Evolutionary conservation across 805 yeast species (phyloP).

Genomic region (Metschnikowia cubensis): DNA sequence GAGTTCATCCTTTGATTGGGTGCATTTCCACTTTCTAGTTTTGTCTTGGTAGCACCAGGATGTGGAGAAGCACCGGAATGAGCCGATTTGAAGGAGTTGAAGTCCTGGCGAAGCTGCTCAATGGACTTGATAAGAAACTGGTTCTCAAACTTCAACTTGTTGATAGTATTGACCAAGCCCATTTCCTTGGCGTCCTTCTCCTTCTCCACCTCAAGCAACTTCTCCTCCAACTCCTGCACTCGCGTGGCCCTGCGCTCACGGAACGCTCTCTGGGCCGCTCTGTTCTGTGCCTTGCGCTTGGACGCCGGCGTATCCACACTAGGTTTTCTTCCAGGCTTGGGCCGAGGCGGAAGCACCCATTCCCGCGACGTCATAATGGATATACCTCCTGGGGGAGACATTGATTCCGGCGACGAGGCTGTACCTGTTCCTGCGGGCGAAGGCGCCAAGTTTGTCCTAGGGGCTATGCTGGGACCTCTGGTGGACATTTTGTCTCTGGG

Average conservation of each 20-base stretch:
- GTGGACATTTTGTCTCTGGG: slow-evolving; percentile 7
- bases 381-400: slow-evolving; percentile 14
- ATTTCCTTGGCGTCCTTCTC: slow-evolving; percentile 61
- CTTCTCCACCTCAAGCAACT: slow-evolving; percentile 61
- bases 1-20: neutral
- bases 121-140: slow-evolving; percentile 38
- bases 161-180: slow-evolving; percentile 49
- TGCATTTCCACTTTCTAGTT: neutral
- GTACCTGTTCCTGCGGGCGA: slow-evolving; percentile 15
- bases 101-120: slow-evolving; percentile 39
- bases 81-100: slow-evolving; percentile 17
- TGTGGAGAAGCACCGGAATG: slow-evolving; percentile 7
- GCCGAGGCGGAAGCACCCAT: slow-evolving; percentile 61
- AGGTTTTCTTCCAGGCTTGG: slow-evolving; percentile 60
- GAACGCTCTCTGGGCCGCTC: slow-evolving; percentile 93
- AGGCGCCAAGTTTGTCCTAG: slow-evolving; percentile 16
- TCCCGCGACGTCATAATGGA: slow-evolving; percentile 55
- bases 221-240: slow-evolving; percentile 72
- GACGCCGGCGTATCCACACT: slow-evolving; percentile 76
- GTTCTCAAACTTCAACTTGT: slow-evolving; percentile 45
- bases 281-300: slow-evolving; percentile 82
- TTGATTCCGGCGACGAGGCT: slow-evolving; percentile 17
- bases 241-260: slow-evolving; percentile 82
- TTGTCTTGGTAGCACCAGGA: neutral
- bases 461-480: slow-evolving; percentile 18